These are phyloP conservation scores for Mollisiaceae sp. DNA, from an alignment of 2,329 filamentous ascomycete species.

Conservation along the genomic window DNA sequence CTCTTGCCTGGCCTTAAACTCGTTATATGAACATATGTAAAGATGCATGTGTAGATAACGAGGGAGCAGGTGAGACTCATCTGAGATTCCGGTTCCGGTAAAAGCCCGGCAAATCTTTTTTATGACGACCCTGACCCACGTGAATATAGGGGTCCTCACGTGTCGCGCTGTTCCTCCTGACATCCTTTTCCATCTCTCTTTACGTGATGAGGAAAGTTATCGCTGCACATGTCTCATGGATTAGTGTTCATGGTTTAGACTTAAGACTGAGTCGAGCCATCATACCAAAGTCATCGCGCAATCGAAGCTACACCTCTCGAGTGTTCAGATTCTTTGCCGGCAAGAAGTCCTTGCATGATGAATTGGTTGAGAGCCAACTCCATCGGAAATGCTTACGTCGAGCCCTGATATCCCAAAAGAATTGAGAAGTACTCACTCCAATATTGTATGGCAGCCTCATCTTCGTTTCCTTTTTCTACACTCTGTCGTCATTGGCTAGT, in stretches of 20 bases:
- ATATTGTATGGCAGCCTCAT: slow-evolving; percentile 10
- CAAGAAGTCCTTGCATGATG: slow-evolving; percentile 1
- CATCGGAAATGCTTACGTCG: background rate
- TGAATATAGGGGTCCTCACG: background rate
- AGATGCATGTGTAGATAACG: background rate
- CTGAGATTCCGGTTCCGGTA: background rate
- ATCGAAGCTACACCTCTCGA: background rate
- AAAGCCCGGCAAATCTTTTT: background rate
- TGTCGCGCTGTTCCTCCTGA: background rate
- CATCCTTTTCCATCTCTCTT: slow-evolving; percentile 1
- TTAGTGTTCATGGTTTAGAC: background rate
- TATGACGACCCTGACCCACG: background rate
- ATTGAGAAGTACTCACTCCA: slow-evolving; percentile 6
- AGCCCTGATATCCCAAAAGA: background rate
- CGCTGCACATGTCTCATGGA: background rate
- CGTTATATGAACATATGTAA: slow-evolving; percentile 10
- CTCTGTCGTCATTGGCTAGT: background rate
- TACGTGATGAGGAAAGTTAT: background rate
- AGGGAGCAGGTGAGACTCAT: background rate
- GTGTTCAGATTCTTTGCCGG: background rate
- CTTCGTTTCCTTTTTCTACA: background rate
- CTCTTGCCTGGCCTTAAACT: slow-evolving; percentile 10
- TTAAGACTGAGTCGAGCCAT: background rate
- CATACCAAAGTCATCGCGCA: background rate
- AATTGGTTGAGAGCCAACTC: background rate